Conservation (phyloP, 2,329 filamentous ascomycete species). For the Botrytis tulipae region DNA sequence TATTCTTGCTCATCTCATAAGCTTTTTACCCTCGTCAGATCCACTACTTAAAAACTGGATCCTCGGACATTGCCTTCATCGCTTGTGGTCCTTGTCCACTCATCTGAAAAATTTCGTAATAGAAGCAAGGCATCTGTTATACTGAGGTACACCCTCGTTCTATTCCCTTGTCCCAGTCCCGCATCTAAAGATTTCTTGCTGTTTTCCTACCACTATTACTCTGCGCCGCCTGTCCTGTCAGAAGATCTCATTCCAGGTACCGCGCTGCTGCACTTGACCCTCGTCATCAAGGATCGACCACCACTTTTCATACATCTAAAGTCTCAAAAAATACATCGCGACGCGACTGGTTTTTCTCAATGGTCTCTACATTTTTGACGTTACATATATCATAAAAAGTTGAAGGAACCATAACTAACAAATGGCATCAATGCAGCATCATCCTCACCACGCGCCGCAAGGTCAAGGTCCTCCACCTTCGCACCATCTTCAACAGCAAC, state of each 20-base stretch:
- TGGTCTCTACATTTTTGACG: conserved; percentile 38
- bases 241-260: conserved; percentile 35
- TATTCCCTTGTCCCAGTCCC: conserved; percentile 34
- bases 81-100: conserved; percentile 31
- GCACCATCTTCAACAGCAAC: conserved; percentile 62
- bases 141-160: conserved; percentile 39
- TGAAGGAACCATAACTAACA: conserved; percentile 33
- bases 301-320: conserved; percentile 32
- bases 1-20: conserved; percentile 20
- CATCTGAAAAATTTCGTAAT: conserved; percentile 35
- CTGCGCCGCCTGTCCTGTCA: conserved; percentile 30
- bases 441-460: conserved; percentile 70
- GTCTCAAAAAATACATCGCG: conserved; percentile 38
- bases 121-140: conserved; percentile 38
- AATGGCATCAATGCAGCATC: conserved; percentile 57
- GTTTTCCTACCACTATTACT: conserved; percentile 27
- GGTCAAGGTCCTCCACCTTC: conserved; percentile 59
- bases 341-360: conserved; percentile 37
- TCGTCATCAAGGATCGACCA: conserved; percentile 38
- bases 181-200: conserved; percentile 23
- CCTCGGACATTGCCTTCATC: conserved; percentile 38
- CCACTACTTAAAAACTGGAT: conserved; percentile 34
- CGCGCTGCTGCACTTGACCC: conserved; percentile 36
- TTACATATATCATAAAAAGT: conserved; percentile 28
- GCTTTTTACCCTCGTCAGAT: conserved; percentile 33